These are phyloP conservation scores for Penicillium sp. DNA, from an alignment of 2,329 filamentous ascomycete genomes.

Conservation along the genomic window DNA sequence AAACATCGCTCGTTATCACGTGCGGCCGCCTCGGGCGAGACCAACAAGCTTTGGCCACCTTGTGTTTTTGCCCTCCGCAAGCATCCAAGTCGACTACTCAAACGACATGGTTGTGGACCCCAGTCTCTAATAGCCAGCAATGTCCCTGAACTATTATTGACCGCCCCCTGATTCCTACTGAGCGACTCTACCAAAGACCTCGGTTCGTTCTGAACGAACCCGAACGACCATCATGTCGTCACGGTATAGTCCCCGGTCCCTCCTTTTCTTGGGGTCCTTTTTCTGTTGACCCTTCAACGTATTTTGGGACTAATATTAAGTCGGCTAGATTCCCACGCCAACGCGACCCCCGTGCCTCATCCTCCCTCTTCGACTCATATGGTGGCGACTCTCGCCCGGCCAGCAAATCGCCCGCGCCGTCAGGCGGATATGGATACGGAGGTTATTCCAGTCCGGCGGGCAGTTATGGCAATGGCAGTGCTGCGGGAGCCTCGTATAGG, in stretches of 20 bases:
- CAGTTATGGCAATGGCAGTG: slow-evolving; percentile 27
- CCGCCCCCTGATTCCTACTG: not conserved
- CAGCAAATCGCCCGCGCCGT: slow-evolving; percentile 41
- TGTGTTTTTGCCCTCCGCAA: slow-evolving; percentile 23
- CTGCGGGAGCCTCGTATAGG: slow-evolving; percentile 43
- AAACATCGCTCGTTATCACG: slow-evolving; percentile 18
- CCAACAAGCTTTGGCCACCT: slow-evolving; percentile 24
- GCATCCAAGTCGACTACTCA: slow-evolving; percentile 8
- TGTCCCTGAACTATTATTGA: slow-evolving; percentile 7
- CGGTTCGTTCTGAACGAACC: slow-evolving; percentile 2
- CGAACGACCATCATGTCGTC: slow-evolving; percentile 31
- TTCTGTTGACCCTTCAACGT: not conserved
- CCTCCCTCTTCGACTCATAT: slow-evolving; percentile 74
- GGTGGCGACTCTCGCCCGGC: slow-evolving; percentile 51
- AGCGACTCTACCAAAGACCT: not conserved
- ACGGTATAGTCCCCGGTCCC: slow-evolving; percentile 28
- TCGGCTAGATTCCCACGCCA: slow-evolving; percentile 64
- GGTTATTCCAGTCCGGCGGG: slow-evolving; percentile 28
- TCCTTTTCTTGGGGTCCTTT: slow-evolving; percentile 2
- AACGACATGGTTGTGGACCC: not conserved
- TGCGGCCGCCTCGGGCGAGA: slow-evolving; percentile 9
- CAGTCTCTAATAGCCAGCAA: slow-evolving; percentile 5
- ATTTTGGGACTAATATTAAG: not conserved
- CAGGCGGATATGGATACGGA: slow-evolving; percentile 54
- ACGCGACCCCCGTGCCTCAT: slow-evolving; percentile 63